A percentile compares a stretch with the other conserved stretches of the same genome.
Evolutionary conservation across 495 filamentous ascomycete species (phyloP).

Genomic region (Penicillium herquei): DNA sequence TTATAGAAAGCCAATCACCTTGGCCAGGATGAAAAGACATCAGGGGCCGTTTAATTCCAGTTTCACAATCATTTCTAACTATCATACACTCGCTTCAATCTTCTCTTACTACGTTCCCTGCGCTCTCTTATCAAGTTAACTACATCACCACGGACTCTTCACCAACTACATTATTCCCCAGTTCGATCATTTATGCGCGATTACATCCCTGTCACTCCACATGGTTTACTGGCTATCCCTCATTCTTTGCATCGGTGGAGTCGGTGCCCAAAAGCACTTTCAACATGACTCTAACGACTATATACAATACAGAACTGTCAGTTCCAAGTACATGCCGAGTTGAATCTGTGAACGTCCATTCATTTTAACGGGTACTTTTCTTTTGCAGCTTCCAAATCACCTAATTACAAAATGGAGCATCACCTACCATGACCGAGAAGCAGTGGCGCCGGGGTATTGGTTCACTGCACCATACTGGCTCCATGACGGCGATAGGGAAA

Average conservation of each 20-base stretch:
- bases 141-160: too few relatives aligned
- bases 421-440: conserved; percentile 4
- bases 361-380: background rate
- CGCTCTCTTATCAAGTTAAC: too few relatives aligned
- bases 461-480: conserved; percentile 9
- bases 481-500: conserved; percentile 2
- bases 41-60: too few relatives aligned
- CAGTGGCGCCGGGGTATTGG: conserved; percentile 7
- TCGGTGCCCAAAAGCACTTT: background rate
- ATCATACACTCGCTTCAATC: too few relatives aligned
- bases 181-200: too few relatives aligned
- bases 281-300: background rate
- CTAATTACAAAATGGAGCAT: conserved; percentile 10
- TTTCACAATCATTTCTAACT: too few relatives aligned
- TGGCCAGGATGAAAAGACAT: too few relatives aligned
- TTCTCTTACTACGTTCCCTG: too few relatives aligned
- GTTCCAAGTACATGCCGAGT: background rate
- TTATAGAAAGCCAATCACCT: too few relatives aligned
- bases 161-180: too few relatives aligned
- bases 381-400: conserved; percentile 6
- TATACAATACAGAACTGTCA: background rate
- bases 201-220: background rate
- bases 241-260: background rate
- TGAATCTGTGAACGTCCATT: background rate
- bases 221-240: background rate